Percentiles rank a stretch among this genome's conserved stretches.
phyloP scores from a whole-genome alignment of 2,329 filamentous ascomycete genomes.

The Exophiala phaeomuriformis region DNA sequence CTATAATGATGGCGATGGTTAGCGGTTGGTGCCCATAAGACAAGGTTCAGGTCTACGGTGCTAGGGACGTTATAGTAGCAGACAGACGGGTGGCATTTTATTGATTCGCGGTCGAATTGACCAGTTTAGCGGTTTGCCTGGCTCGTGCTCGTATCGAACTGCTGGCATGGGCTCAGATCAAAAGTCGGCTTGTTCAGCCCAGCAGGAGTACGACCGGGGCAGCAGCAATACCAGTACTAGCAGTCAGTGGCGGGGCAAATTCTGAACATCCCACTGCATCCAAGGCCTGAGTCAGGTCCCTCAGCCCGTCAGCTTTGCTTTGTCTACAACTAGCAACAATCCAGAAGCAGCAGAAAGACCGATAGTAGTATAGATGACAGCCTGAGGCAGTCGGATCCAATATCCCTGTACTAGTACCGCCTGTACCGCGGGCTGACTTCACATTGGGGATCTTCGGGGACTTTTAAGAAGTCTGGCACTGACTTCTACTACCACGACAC shows the following conservation, averaged over 20 bases:
- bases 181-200: background rate
- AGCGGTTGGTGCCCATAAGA: no score
- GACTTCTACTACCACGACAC: background rate
- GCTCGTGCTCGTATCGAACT: background rate
- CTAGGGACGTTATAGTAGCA: no score
- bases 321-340: no score
- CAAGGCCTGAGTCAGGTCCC: no score
- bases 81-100: no score
- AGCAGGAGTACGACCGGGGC: background rate
- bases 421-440: background rate
- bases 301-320: no score
- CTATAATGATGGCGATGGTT: no score
- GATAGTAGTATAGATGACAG: no score
- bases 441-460: background rate
- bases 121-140: background rate
- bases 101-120: no score
- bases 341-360: no score
- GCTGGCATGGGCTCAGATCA: background rate
- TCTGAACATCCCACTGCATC: constrained; percentile 6
- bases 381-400: background rate
- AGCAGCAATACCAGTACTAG: no score
- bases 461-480: background rate
- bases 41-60: no score
- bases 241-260: constrained; percentile 7
- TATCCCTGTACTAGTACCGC: background rate